Evolutionary conservation across 225 moss, liverwort and hornwort species (phyloP).

Genomic region (Rhytidiadelphus loreus): DNA sequence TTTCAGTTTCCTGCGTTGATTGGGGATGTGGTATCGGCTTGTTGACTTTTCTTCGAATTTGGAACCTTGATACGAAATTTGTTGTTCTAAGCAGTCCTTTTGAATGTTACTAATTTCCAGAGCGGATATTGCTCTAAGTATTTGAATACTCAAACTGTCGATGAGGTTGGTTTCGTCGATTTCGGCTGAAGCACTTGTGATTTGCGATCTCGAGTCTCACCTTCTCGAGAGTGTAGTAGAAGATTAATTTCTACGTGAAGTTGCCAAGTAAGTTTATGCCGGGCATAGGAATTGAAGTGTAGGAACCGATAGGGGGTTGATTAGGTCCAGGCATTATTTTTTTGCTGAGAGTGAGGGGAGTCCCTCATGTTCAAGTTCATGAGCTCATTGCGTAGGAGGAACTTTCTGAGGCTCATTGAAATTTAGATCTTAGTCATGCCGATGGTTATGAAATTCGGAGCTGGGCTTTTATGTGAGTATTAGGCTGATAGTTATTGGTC

Average conservation of each 20-base stretch:
- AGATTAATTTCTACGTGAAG: neutral
- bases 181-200: neutral
- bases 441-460: neutral
- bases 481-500: neutral
- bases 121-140: neutral
- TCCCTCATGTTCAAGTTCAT: neutral
- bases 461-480: neutral
- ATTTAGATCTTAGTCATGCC: neutral
- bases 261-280: neutral
- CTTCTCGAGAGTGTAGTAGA: neutral
- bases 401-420: neutral
- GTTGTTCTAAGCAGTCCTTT: neutral
- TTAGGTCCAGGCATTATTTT: neutral
- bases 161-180: neutral
- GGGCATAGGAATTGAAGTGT: neutral
- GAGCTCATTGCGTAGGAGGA: neutral
- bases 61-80: neutral
- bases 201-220: neutral
- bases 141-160: neutral
- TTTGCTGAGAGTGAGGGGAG: neutral
- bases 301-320: neutral
- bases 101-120: neutral
- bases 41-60: neutral
- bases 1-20: neutral
- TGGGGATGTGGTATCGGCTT: neutral